These are phyloP conservation scores for Dictyophora rubrovolvata DNA, from an alignment of 768 basidiomycete genomes.

Conservation along the genomic window DNA sequence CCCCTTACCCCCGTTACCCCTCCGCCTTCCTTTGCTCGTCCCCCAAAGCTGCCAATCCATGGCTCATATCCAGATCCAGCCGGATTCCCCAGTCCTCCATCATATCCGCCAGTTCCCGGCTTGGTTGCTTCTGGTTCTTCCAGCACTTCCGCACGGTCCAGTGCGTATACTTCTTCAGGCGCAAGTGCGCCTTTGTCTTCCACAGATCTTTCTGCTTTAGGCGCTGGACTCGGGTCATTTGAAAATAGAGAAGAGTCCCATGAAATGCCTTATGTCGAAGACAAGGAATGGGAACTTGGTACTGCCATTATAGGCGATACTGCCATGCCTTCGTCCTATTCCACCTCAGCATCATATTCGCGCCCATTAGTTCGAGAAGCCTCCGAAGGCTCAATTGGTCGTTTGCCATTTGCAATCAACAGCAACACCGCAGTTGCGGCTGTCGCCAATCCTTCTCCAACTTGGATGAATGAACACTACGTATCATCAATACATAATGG, in stretches of 20 bases:
- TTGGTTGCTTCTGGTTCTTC: slow-evolving; percentile 44
- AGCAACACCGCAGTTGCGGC: background rate
- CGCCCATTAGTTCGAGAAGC: slow-evolving; percentile 42
- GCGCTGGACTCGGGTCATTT: slow-evolving; percentile 48
- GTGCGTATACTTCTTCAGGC: slow-evolving; percentile 66
- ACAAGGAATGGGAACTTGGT: slow-evolving; percentile 38
- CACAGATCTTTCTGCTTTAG: slow-evolving; percentile 27
- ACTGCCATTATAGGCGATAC: slow-evolving; percentile 60
- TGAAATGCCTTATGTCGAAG: background rate
- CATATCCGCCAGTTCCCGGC: slow-evolving; percentile 33
- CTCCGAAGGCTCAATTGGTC: slow-evolving; percentile 1
- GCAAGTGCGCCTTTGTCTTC: slow-evolving; percentile 32
- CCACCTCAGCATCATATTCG: slow-evolving; percentile 36
- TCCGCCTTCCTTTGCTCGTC: slow-evolving; percentile 30
- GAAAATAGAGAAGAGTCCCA: slow-evolving; percentile 47
- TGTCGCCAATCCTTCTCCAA: background rate
- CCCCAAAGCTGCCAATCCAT: slow-evolving; percentile 35
- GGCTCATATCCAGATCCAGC: slow-evolving; percentile 65
- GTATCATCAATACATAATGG: background rate
- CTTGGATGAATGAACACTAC: background rate
- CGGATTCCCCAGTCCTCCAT: slow-evolving; percentile 42
- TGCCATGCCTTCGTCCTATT: slow-evolving; percentile 48
- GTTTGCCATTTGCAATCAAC: slow-evolving; percentile 7
- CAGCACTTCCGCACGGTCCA: slow-evolving; percentile 62
- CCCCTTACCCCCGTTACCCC: slow-evolving; percentile 3